Base-by-base conservation (phyloP, 768 basidiomycete species). In the Suillus subluteus region DNA sequence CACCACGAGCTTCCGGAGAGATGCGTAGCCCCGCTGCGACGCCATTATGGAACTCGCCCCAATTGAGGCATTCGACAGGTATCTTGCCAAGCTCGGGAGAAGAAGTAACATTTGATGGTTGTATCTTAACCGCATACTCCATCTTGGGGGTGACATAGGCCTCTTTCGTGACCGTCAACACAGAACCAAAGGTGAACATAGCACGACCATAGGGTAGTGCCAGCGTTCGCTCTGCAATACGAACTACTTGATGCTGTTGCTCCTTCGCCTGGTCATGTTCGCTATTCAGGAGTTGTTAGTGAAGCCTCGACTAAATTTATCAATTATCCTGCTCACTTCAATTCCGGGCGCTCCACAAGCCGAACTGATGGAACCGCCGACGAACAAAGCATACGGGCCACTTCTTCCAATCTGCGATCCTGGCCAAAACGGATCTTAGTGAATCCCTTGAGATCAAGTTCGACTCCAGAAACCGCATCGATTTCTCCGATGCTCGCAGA, bases 41-140 rank as follows among this genome's bases (percentile, higher is more conserved):
- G 12, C 98, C 98, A 69, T 97, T 96, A 78, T 99, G 96, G 78
- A 99, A 99, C 67, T 96, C 93, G n/a, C 94, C 95, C 98, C 97
- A 99, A 62, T 83, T 86, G 6, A 87, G 78, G 38, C 89, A 90
- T 52, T 98, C 96, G 1, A 79, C 70, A 0, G 86, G 82, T 66
- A 95, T 86, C 75, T 94, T 92, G 23, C 89, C 89, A n/a, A 82
- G 74, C 66, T 94, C 93, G 0, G 90, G 88, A 18, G 84, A 76
- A 40, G 90, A 83, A 11, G 83, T 81, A 44, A 88, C 76, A 71
- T 92, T 92, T 62, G 88, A 79, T 6, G 94, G 94, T 68, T 91
- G 90, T 18, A 95, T 76, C 30, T 88, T 87, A 68, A 95, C 84
- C 35, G 86, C 81, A 71, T 87, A 92, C 72, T 95, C 93, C 61